Conservation (phyloP, 345 rosid species). For the Hypericum androsaemum region DNA sequence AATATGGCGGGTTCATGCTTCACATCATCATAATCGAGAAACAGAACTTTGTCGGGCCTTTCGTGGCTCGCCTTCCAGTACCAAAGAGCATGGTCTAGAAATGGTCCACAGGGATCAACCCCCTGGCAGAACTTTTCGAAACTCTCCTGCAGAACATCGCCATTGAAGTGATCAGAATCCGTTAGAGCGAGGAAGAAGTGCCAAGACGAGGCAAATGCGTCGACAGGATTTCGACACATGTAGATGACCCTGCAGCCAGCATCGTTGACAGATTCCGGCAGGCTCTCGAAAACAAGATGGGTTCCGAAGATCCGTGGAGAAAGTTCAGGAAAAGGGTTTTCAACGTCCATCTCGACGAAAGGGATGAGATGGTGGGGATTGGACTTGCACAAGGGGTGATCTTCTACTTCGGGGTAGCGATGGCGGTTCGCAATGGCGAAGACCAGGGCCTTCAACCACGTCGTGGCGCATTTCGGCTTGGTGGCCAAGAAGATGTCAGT, state of each 20-base stretch:
- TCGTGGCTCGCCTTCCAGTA: slow-evolving; percentile 36
- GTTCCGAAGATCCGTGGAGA: slow-evolving; percentile 42
- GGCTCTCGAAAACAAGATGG: slow-evolving; percentile 30
- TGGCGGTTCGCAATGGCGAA: slow-evolving; percentile 31
- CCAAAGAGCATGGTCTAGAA: slow-evolving; percentile 46
- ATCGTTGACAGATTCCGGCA: slow-evolving; percentile 19
- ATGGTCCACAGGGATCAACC: slow-evolving; percentile 36
- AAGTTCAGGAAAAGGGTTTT: slow-evolving; percentile 32
- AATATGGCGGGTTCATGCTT: slow-evolving; percentile 23
- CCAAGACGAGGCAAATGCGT: slow-evolving; percentile 44
- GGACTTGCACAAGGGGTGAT: slow-evolving; percentile 35
- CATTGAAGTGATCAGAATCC: slow-evolving; percentile 13
- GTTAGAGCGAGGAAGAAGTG: slow-evolving; percentile 22
- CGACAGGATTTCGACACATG: slow-evolving; percentile 38
- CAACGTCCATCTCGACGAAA: slow-evolving; percentile 40
- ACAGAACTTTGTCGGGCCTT: slow-evolving; percentile 34
- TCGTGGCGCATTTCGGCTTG: slow-evolving; percentile 50
- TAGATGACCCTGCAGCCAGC: slow-evolving; percentile 31
- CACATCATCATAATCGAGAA: slow-evolving; percentile 36
- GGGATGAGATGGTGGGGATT: slow-evolving; percentile 57
- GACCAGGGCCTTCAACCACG: slow-evolving; percentile 42
- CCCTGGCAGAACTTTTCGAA: slow-evolving; percentile 39
- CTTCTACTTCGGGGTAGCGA: slow-evolving; percentile 2
- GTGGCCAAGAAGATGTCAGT: slow-evolving; percentile 34
- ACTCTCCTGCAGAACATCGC: slow-evolving; percentile 24